Base-by-base conservation (phyloP, 768 basidiomycete species). In the Xerocomus spinulosus region DNA sequence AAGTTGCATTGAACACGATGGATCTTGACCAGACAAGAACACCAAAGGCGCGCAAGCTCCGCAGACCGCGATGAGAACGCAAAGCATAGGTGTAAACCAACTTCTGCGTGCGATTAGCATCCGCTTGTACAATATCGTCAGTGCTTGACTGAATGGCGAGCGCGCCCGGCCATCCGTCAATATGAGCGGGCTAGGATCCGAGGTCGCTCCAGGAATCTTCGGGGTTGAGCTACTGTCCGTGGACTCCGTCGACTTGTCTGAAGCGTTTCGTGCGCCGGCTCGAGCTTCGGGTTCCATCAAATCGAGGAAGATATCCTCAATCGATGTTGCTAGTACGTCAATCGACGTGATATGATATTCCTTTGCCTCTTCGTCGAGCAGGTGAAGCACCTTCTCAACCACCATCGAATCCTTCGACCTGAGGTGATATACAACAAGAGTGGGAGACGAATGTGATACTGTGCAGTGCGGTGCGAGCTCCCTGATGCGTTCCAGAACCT, bases 291-390 rank as follows among this genome's bases (percentile, higher is more conserved):
- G 69, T 39, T 65, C 64, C 85, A 89, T 87, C 15, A 92, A 66
- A 33, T 77, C 73, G 17, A 92, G 73, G 69, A 92, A 91, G 37
- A 92, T 85, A 48, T 89, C 85, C 62, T 92, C 88, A 33, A 92
- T 83, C 8, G 85, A 80, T 1, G 87, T 83, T 9, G 85, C 82
- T 18, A 85, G 66, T 20, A 88, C 73, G 46, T 88, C 83, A 56
- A 83, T 86, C 0, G 79, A 80, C 0, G 58, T 57, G 30, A 87
- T 69, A 9, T 60, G 49, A 35, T 72, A 69, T 0, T 54, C 50
- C 8, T 46, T 54, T 30, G 67, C 69, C 29, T 80, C 71, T 0
- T 61, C 50, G 24, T 86, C 80, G 1, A 89, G 64, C 3, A 80
- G 38, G 24, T 72, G 70, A 15, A 89, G 73, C 14, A 86, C 77